A percentile compares a stretch with the other conserved stretches of the same genome.
phyloP scores from a whole-genome alignment of 2,329 filamentous ascomycete genomes.

The Colletotrichum horii region DNA sequence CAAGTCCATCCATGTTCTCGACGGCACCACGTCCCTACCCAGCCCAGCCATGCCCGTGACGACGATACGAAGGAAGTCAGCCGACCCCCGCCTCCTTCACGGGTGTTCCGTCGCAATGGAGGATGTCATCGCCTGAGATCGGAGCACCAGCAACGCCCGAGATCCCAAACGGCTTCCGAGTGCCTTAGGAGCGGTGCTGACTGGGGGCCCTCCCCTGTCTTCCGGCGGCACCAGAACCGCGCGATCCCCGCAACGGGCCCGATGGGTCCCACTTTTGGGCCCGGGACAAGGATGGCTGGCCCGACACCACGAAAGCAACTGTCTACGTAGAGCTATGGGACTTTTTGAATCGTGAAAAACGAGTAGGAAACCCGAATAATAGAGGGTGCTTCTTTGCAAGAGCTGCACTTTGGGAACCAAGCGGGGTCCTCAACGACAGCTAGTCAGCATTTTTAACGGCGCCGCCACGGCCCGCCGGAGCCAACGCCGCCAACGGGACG shows the following conservation, averaged over 20 bases:
- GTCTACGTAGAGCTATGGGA: neutral
- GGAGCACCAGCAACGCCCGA: neutral
- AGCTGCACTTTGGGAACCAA: no score
- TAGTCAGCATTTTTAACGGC: neutral
- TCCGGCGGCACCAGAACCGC: neutral
- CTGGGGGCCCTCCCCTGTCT: neutral
- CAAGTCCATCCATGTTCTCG: neutral
- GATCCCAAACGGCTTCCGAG: neutral
- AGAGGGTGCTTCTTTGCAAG: accelerated
- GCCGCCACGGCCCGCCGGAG: neutral
- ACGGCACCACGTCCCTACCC: neutral
- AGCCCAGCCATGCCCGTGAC: neutral
- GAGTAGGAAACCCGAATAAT: accelerated
- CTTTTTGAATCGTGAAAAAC: neutral
- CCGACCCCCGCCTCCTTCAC: accelerated
- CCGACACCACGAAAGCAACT: neutral
- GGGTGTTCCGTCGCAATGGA: neutral
- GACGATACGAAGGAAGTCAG: neutral
- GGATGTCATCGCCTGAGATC: neutral
- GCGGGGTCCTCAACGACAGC: neutral
- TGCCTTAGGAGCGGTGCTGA: neutral
- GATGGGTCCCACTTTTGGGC: neutral
- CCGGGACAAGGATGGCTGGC: neutral
- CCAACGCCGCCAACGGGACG: neutral
- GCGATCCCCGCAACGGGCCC: neutral